phyloP scores from a whole-genome alignment of 495 filamentous ascomycete species.

The Penicillium angulare region DNA sequence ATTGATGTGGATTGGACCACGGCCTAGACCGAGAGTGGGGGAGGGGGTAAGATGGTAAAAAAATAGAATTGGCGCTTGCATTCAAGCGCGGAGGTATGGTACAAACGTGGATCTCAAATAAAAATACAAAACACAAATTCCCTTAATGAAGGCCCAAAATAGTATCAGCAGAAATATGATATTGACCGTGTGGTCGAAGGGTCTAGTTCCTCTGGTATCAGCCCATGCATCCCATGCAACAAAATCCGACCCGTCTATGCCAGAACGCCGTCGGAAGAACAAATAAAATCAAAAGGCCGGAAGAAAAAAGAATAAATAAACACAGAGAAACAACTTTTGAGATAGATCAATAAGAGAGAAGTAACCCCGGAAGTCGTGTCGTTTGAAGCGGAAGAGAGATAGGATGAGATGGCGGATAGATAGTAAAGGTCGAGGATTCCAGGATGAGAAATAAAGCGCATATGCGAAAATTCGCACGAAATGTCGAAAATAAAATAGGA shows the following conservation, averaged over 20 bases:
- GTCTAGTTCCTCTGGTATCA: conserved; percentile 49
- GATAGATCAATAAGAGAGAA: conserved; percentile 25
- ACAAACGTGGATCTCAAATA: conserved; percentile 15
- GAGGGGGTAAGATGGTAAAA: neutral
- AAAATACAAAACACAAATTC: conserved; percentile 12
- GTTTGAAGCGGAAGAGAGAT: conserved; percentile 14
- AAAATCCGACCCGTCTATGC: conserved; percentile 44
- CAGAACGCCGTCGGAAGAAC: conserved; percentile 34
- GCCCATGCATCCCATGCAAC: conserved; percentile 41
- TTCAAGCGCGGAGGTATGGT: conserved; percentile 17
- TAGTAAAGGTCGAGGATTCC: conserved; percentile 9
- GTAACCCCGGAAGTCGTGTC: conserved; percentile 31
- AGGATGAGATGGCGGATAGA: conserved; percentile 1
- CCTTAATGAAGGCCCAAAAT: conserved; percentile 15
- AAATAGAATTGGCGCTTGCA: conserved; percentile 12
- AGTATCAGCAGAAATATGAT: conserved; percentile 24
- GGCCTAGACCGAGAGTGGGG: conserved; percentile 11
- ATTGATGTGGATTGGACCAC: neutral
- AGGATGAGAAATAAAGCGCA: conserved; percentile 13
- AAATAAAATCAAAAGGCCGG: conserved; percentile 19
- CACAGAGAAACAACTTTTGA: conserved; percentile 33
- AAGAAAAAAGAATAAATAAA: conserved; percentile 17
- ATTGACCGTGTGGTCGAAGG: conserved; percentile 46
- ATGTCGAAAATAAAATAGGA: conserved; percentile 6
- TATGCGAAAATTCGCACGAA: conserved; percentile 13